These are phyloP conservation scores for Dryadomyces sulphureus DNA, from an alignment of 2,329 filamentous ascomycete species.

Conservation along the genomic window DNA sequence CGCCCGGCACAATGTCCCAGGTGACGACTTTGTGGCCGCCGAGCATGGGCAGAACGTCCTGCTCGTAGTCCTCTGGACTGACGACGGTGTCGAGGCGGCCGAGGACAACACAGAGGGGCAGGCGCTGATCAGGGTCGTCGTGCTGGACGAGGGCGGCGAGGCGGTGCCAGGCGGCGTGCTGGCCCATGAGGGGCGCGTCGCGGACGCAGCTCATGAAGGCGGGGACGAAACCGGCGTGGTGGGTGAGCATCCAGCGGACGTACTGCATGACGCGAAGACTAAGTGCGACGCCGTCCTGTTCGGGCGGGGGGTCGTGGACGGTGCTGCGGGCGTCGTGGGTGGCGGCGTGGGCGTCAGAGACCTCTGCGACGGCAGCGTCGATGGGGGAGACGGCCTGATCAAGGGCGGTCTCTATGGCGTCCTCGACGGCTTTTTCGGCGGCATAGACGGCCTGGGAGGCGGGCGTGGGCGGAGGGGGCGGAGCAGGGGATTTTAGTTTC, in stretches of 20 bases:
- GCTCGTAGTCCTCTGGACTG: conserved; percentile 30
- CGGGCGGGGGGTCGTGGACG: conserved; percentile 15
- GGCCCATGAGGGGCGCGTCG: conserved; percentile 36
- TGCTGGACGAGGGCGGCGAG: conserved; percentile 22
- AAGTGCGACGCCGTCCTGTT: conserved; percentile 16
- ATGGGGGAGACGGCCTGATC: not conserved
- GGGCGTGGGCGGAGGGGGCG: no score
- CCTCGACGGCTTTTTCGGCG: not conserved
- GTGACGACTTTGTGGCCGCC: conserved; percentile 33
- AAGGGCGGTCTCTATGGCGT: not conserved
- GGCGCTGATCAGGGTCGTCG: conserved; percentile 10
- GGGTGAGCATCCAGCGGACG: conserved; percentile 41
- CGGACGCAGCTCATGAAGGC: conserved; percentile 45
- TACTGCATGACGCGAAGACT: conserved; percentile 32
- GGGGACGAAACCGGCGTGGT: conserved; percentile 43
- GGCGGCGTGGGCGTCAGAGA: conserved; percentile 16
- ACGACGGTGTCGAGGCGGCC: conserved; percentile 37
- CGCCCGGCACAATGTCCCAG: conserved; percentile 37
- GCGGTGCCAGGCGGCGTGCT: conserved; percentile 33
- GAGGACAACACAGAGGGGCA: conserved; percentile 36
- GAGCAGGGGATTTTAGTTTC: no score
- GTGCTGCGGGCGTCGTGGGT: not conserved
- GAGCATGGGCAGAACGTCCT: conserved; percentile 33
- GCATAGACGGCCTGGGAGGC: not conserved
- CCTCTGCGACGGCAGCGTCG: conserved; percentile 23